Conservation (phyloP, 345 rosid genomes). For the Fremontodendron californicum region DNA sequence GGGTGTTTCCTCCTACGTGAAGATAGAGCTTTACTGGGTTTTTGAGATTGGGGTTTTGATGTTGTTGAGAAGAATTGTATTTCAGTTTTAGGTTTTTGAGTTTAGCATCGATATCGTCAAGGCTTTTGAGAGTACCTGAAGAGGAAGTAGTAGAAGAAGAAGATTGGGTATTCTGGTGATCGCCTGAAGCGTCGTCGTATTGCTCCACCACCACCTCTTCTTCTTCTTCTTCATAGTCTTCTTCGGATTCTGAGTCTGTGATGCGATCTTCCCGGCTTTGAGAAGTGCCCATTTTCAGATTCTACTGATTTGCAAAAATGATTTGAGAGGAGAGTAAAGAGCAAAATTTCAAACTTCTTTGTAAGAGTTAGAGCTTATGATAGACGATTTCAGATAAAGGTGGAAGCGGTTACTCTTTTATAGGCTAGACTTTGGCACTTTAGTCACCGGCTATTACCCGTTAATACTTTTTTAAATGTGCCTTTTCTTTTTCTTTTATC, state of each 20-base stretch:
- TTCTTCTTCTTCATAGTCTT: slow-evolving; percentile 35
- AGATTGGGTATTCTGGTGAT: not conserved
- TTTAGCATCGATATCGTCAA: slow-evolving; percentile 52
- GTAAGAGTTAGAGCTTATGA: slow-evolving; percentile 23
- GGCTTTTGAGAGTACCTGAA: slow-evolving; percentile 26
- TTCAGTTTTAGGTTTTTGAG: slow-evolving; percentile 62
- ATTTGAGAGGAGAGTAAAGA: not conserved
- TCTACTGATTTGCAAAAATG: not conserved
- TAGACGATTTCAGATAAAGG: not conserved
- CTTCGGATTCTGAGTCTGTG: slow-evolving; percentile 42
- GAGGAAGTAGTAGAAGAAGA: slow-evolving; percentile 35
- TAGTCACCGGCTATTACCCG: slow-evolving; percentile 20
- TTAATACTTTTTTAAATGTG: not conserved
- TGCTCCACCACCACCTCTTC: slow-evolving; percentile 22
- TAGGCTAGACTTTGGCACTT: not conserved
- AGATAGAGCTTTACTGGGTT: slow-evolving; percentile 78
- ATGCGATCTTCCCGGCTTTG: slow-evolving; percentile 63
- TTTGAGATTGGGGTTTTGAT: slow-evolving; percentile 25
- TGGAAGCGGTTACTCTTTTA: not conserved
- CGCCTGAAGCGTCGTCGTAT: slow-evolving; percentile 35
- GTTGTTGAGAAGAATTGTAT: slow-evolving; percentile 24
- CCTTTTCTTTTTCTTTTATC: not conserved
- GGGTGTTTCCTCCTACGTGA: slow-evolving; percentile 78
- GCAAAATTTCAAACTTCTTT: not conserved
- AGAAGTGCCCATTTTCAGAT: slow-evolving; percentile 56